Base-by-base conservation (phyloP, 1,139 yeast species). In the Protomyces pachydermus region DNA sequence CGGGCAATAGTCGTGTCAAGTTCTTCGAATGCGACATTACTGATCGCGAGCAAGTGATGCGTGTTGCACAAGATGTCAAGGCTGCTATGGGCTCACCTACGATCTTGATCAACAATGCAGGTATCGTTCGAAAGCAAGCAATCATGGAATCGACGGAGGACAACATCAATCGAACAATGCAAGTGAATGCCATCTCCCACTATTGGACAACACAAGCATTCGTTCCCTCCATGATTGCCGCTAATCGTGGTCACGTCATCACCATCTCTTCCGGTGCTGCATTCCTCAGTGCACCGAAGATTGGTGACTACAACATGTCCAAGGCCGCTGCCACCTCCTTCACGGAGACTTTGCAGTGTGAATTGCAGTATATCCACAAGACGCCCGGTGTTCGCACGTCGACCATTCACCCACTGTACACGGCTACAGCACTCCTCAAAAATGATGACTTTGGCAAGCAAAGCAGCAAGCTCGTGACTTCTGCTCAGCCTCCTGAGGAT, bases 21-120 rank as follows among this genome's bases (percentile, higher is more conserved):
- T 81, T 71, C 67, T 70, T 76, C 54, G 60, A 73, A 32, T 85
- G 89, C 73, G 87, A 87, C 70, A 73, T 87, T 56, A 75, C 80
- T 0, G 72, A 78, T 63, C 74, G 75, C n/a, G 66, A 68, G 0
- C 72, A 72, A 16, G 73, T 83, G 1, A 69, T 71, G 2, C 66
- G 67, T 0, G 73, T 79, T 0, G 70, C 79, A 2, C 65, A 70
- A 0, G 65, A 68, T 6, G 76, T 84, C 50, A 73, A 74, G 25
- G 39, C 64, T 1, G 65, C 69, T n/a, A 70, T 74, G 10, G 75
- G 76, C 1, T 68, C 71, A 23, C 75, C 87, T 1, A 80, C 84
- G 38, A 76, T 87, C 0, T 73, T 88, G 52, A 76, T 91, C 32
- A 87, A 87, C 71, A 89, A 88, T 73, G 96, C 95, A 0, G 96